A percentile compares a stretch with the other conserved stretches of the same genome.
phyloP scores from a whole-genome alignment of 1,139 yeast genomes.

The Pichia terricola region DNA sequence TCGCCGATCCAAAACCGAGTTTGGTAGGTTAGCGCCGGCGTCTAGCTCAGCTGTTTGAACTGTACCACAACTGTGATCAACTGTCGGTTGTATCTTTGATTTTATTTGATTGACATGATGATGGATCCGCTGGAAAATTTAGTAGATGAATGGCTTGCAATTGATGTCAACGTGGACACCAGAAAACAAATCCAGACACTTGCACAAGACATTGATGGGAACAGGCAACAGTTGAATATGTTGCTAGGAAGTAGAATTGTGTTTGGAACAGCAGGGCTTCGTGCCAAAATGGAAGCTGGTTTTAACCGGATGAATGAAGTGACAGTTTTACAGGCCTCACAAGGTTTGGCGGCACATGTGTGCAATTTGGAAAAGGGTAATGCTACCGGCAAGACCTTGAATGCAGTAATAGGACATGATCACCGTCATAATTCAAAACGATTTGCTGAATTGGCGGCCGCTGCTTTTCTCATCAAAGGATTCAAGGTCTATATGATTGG shows the following conservation, averaged over 20 bases:
- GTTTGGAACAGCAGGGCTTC: slow-evolving; percentile 91
- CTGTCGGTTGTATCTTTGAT: too few relatives aligned
- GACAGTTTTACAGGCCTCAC: slow-evolving; percentile 85
- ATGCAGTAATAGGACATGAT: slow-evolving; percentile 82
- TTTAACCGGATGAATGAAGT: slow-evolving; percentile 83
- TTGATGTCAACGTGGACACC: slow-evolving; percentile 39
- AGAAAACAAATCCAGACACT: slow-evolving; percentile 45
- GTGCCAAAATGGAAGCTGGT: slow-evolving; percentile 87
- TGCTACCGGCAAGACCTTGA: slow-evolving; percentile 22
- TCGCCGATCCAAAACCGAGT: too few relatives aligned
- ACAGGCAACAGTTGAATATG: slow-evolving; percentile 38
- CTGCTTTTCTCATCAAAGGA: slow-evolving; percentile 61
- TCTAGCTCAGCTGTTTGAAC: too few relatives aligned
- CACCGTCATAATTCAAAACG: slow-evolving; percentile 74
- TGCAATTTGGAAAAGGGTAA: slow-evolving; percentile 17
- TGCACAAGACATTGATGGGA: slow-evolving; percentile 23
- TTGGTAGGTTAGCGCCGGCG: too few relatives aligned
- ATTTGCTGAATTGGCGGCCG: slow-evolving; percentile 73
- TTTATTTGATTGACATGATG: too few relatives aligned
- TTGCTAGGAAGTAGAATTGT: slow-evolving; percentile 51
- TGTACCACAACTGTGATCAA: too few relatives aligned
- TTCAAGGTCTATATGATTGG: slow-evolving; percentile 63
- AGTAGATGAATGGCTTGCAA: slow-evolving; percentile 18
- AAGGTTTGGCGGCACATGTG: slow-evolving; percentile 62
- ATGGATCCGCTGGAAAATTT: slow-evolving; percentile 4